Base-by-base conservation (phyloP, 1,139 yeast genomes). In the Pneumocystis murina region DNA sequence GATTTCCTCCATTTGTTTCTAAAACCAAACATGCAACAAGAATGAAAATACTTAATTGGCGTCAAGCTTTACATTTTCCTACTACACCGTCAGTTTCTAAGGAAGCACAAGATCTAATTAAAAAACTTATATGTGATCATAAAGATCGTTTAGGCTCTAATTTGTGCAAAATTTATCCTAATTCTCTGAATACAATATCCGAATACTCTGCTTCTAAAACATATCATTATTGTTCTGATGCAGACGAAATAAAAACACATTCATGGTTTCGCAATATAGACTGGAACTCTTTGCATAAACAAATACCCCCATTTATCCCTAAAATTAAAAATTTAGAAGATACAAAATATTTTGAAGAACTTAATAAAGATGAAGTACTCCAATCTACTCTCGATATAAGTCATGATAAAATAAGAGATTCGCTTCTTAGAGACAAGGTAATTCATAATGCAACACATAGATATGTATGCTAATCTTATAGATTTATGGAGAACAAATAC, bases 1-100 rank as follows among this genome's bases (percentile, higher is more conserved):
- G 97, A 0, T 87, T 84, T 71, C 96, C 97, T 0, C 98, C 98
- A 1, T 92, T 92, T 73, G 92, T 87, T 73, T 95, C 87, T 1
- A 77, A 79, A 10, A 80, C 90, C 0, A 94, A 64, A 39, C 65
- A 64, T 38, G 64, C 64, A 16, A 64, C 65, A 10, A 62, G 65
- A 12, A 59, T 64, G 62, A 62, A 62, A 38, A 64, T 64, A 33
- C 24, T 64, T 28, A 59, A 60, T 24, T 64, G 48, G 43, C 59
- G 59, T 58, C 62, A 64, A 33, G 57, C 48, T 55, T 60, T 64
- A 17, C 24, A 38, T 6, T 62, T 64, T 36, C 65, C 65, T 17
- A 20, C 65, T 2, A 67, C 63, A 1, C 64, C 66, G 10, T 65
- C 66, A 17, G 83, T 94, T 63, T 78, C 88, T 0, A 80, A 82